Conservation (phyloP, 106 monocot genomes). For the Dendrobium officinale region DNA sequence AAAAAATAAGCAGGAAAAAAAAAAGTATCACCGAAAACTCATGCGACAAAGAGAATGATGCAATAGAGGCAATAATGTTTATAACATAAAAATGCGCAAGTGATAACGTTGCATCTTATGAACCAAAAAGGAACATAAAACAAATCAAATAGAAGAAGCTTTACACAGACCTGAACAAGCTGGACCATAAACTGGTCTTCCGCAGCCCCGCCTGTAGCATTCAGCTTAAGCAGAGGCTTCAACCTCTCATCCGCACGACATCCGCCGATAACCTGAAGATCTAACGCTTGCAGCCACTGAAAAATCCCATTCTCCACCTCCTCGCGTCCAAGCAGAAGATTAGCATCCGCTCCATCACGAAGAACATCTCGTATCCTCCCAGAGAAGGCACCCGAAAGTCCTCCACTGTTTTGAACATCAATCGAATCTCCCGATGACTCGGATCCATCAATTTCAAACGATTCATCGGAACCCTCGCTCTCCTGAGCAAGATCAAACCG, state of each 20-base stretch:
- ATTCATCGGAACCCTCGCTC: constrained; percentile 10
- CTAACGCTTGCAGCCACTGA: constrained; percentile 57
- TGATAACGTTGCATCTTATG: neutral
- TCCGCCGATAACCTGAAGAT: constrained; percentile 74
- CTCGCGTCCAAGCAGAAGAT: constrained; percentile 21
- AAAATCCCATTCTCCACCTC: constrained; percentile 33
- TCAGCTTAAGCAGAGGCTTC: constrained; percentile 54
- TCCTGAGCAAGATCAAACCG: constrained; percentile 13
- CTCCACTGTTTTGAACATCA: neutral
- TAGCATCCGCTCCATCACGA: constrained; percentile 20
- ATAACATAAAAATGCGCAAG: neutral
- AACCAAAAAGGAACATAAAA: neutral
- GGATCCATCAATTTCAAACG: constrained; percentile 12
- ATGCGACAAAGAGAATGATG: no score
- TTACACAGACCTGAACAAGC: constrained; percentile 41
- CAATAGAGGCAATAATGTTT: no score
- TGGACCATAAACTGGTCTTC: constrained; percentile 52
- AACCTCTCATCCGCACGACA: constrained; percentile 83
- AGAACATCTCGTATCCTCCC: constrained; percentile 18
- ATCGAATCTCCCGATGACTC: neutral
- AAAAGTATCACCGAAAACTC: neutral
- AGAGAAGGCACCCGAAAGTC: constrained; percentile 7
- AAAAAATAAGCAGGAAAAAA: neutral
- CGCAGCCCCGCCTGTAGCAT: constrained; percentile 27
- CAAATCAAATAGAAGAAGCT: neutral